These are phyloP conservation scores for Leccinum colubrinum DNA, from an alignment of 1,284 basidiomycete genomes.

Conservation along the genomic window DNA sequence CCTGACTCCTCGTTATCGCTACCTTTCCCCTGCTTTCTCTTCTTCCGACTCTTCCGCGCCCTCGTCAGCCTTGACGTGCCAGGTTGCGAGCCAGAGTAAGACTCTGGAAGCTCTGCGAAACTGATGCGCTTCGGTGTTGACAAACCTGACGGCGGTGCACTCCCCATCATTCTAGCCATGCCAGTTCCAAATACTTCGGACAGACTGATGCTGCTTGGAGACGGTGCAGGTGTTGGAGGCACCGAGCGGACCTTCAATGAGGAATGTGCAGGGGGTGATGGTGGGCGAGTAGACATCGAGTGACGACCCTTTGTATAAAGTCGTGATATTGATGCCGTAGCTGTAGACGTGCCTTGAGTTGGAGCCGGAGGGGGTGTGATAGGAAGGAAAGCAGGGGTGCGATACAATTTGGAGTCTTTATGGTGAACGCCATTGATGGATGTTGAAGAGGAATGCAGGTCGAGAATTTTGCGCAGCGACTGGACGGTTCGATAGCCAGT, in stretches of 20 bases:
- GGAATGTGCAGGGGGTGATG: slow-evolving; percentile 51
- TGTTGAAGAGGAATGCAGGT: slow-evolving; percentile 45
- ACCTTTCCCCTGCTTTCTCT: slow-evolving; percentile 21
- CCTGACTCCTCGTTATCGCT: slow-evolving; percentile 26
- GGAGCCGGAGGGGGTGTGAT: slow-evolving; percentile 51
- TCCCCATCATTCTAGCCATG: slow-evolving; percentile 29
- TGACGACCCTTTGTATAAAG: slow-evolving; percentile 70
- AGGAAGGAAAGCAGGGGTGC: slow-evolving; percentile 31
- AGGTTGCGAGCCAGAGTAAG: slow-evolving; percentile 37
- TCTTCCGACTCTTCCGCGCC: slow-evolving; percentile 28
- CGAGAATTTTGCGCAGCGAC: slow-evolving; percentile 66
- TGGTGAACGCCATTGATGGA: slow-evolving; percentile 18
- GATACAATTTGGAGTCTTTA: slow-evolving; percentile 13
- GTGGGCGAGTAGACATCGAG: slow-evolving; percentile 54
- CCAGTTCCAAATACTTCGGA: slow-evolving; percentile 31
- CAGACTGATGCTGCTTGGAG: slow-evolving; percentile 33
- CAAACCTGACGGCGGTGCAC: slow-evolving; percentile 25
- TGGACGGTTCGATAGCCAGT: slow-evolving; percentile 60
- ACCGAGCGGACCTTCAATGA: slow-evolving; percentile 45
- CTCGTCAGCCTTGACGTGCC: slow-evolving; percentile 28
- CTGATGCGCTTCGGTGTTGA: slow-evolving; percentile 77
- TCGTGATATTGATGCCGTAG: slow-evolving; percentile 71
- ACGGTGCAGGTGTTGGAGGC: slow-evolving; percentile 32
- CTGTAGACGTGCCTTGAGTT: slow-evolving; percentile 57
- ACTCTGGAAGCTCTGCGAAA: slow-evolving; percentile 70